Evolutionary conservation across 768 basidiomycete genomes (phyloP), one percentile per base, ranked within the genome.

Genomic region (Thelephora ganbajun): DNA sequence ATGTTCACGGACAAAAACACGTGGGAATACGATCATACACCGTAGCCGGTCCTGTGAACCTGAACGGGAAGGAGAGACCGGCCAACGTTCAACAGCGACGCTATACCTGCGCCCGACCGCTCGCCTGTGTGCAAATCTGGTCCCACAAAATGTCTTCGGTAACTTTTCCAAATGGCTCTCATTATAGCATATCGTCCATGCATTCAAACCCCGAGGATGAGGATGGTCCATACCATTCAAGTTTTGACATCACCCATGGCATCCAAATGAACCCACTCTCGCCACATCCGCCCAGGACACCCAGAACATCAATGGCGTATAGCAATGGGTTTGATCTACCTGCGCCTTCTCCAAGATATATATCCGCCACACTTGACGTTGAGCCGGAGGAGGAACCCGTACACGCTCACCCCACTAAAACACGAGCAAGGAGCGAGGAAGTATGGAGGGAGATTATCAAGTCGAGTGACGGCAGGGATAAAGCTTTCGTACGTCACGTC

Each of bases 221-320:
- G 44, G 61, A 48, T 34, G 45, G 66, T 48, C 67, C 66, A 43
- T 80, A 70, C 59, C 83, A 80, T 56, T 66, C 77, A 7, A 64
- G 79, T 11, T 61, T 69, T 23, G 85, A 79, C 55, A 81, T 83
- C 53, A 50, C 50, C 13, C 47, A 70, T 48, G 68, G 63, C 45
- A 48, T 89, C 56, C 83, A 83, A 53, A 83, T 88, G 74, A 88
- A 88, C 57, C 85, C 85, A 7, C 74, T 80, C 45, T 84, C 84
- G 12, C 69, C 75, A 3, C 85, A 86, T 59, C 85, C 86, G 1
- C 86, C 85, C 16, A 74, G 86, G 22, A 84, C 83, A 36, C 83
- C 83, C 2, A 72, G 77, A 51, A 71, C 73, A 9, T 81, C 79
- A 1, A 56, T 74, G 22, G 60, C 65, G 26, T 61, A 66, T 50